Evolutionary conservation across 2,329 filamentous ascomycete genomes (phyloP), one percentile per base, ranked within the genome.

Genomic region (Curvularia eragrostidis): DNA sequence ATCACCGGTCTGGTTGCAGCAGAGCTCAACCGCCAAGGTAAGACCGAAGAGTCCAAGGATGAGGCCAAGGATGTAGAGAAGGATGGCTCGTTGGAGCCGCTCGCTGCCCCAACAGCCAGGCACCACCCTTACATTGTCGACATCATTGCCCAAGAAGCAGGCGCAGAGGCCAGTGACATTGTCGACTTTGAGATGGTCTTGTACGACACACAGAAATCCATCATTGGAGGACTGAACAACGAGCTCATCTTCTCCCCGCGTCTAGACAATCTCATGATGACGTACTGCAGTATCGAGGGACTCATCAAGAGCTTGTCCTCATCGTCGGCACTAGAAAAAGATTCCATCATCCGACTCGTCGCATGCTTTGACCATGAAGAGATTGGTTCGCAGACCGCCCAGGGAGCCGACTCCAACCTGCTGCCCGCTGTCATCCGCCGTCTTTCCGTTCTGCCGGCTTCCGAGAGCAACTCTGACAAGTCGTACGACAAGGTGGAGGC

Each of bases 301-400:
- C 83, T 99, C 55, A 92, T 98, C 69, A 85, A 89, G 63, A 97
- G 94, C 0, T 81, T 96, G 24, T 78, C 83, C 19, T 83, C 86
- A 2, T 75, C 85, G 12, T 79, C 82, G 3, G 84, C 89, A 5
- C 84, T 98, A 26, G 87, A 92, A 42, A 79, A 89, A 21, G 94
- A 97, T 72, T 82, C 86, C 3, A 89, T 87, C 18, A 97, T 98
- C 71, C 91, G 95, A 44, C 83, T 99, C n/a, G 89, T 96, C 66
- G 90, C 93, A 34, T 91, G 94, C 78, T 99, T 99, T 77, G 95
- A 99, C 75, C 93, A 99, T 79, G 95, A 99, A 78, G 95, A 99
- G 76, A 95, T 99, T 71, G 95, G 95, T 52, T 96, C 91, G 61
- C 88, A 86, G 56, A 96, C 93, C 2, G 93, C 94, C 5, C 95